Percentiles rank a stretch among this genome's conserved stretches.
These are phyloP conservation scores for Eucalyptus melliodora DNA, from an alignment of 345 rosid species.

Conservation along the genomic window DNA sequence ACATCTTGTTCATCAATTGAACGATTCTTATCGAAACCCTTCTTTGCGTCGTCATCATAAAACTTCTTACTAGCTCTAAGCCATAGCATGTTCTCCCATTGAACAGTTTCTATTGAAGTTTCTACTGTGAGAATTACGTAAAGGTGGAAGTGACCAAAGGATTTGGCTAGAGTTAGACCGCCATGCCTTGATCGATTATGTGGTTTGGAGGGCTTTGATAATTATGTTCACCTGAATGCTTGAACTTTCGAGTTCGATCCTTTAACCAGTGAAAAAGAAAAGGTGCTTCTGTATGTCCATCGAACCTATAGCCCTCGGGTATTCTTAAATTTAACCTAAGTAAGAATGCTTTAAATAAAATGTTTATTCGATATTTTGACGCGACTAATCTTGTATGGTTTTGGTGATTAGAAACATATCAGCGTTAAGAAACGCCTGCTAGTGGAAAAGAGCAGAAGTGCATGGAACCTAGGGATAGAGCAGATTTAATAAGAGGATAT, in stretches of 20 bases:
- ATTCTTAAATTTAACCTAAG: neutral
- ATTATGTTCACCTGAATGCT: neutral
- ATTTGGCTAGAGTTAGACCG: neutral
- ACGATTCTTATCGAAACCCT: neutral
- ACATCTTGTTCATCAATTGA: neutral
- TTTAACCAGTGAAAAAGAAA: neutral
- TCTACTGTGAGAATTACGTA: neutral
- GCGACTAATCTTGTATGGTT: neutral
- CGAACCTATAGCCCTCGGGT: neutral
- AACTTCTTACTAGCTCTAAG: neutral
- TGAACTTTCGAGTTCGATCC: neutral
- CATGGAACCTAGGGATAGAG: neutral
- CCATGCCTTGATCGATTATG: neutral
- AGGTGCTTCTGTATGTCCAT: neutral
- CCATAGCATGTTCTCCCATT: neutral
- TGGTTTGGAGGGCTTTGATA: neutral
- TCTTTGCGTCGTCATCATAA: neutral
- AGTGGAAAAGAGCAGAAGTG: neutral
- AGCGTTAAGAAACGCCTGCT: neutral
- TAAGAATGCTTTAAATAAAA: neutral
- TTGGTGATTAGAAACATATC: neutral
- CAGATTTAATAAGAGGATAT: neutral
- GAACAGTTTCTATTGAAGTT: neutral
- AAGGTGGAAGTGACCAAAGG: neutral
- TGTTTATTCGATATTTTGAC: neutral